Evolutionary conservation across 164 flowering plant species (phyloP), one percentile per base, ranked within the genome.

Genomic region (Brasenia schreberi): DNA sequence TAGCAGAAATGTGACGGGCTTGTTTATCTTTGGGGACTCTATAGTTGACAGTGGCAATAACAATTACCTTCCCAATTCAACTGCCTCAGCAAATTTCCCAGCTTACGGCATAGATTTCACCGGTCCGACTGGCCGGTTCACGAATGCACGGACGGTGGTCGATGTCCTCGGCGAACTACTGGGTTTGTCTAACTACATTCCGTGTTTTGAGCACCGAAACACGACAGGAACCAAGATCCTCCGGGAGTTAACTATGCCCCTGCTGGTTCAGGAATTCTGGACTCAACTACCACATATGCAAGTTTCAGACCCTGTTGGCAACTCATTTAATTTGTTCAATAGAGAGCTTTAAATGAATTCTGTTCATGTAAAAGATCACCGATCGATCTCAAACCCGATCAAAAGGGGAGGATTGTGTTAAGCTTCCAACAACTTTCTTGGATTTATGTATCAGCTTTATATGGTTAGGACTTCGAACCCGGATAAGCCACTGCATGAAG

Each of bases 51-150:
- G 12, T 49, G 56, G 56, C 3, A 49, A 49, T 12, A 49, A 49
- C 0, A 14, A 49, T 14, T 5, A 9, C 16, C 16, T 49, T 9
- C 12, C 10, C 12, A 3, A 33, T 33, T 9, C 56, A 49, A 49
- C 56, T 9, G 56, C 9, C 56, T 9, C 10, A 49, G 10, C 12
- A 9, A 49, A 49, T 14, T 49, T 9, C 4, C 16, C 16, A 9
- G 14, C 56, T 9, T 49, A 49, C 4, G 56, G 56, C 12, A 14
- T 49, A 3, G 56, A 49, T 49, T 49, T 49, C 56, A 14, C 19
- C 0, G 90, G 90, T 0, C 78, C 87, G 45, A 69, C 95, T 0
- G 95, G 89, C 0, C 77, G 95, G 73, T 88, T 84, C 61, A 77
- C 82, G 6, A 86, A 88, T 67, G 90, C 90, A 0, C 73, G 72